phyloP scores from a whole-genome alignment of 768 basidiomycete species.

The Mycena latifolia region DNA sequence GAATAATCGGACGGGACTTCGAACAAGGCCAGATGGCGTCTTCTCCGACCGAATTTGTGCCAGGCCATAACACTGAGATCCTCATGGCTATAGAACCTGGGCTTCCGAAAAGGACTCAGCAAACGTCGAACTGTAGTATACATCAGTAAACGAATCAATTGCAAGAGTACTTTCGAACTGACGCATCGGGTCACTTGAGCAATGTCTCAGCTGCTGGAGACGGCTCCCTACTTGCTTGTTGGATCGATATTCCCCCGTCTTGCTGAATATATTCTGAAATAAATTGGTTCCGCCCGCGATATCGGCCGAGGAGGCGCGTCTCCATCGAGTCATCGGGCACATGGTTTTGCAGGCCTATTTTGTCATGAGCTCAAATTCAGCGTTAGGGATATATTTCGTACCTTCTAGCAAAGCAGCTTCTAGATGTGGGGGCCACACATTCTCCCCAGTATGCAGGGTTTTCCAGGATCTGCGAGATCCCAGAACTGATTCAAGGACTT shows the following conservation, averaged over 20 bases:
- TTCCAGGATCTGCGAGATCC: slow-evolving; percentile 1
- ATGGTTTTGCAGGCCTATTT: slow-evolving; percentile 56
- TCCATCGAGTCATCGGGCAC: slow-evolving; percentile 60
- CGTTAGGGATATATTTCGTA: slow-evolving; percentile 24
- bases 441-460: background rate
- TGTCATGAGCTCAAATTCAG: slow-evolving; percentile 37
- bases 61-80: background rate
- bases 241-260: slow-evolving; percentile 58
- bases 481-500: slow-evolving; percentile 5
- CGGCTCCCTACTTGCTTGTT: slow-evolving; percentile 65
- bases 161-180: background rate
- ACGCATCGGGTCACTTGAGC: background rate
- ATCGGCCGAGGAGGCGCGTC: slow-evolving; percentile 59
- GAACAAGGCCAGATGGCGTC: background rate
- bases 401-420: slow-evolving; percentile 64
- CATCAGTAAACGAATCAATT: background rate
- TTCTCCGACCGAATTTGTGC: background rate
- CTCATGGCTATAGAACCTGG: background rate
- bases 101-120: background rate
- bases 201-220: slow-evolving; percentile 13
- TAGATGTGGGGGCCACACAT: slow-evolving; percentile 38
- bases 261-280: slow-evolving; percentile 62
- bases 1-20: background rate
- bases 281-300: slow-evolving; percentile 64
- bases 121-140: background rate